Percentiles rank a stretch among this genome's conserved stretches.
These are phyloP conservation scores for Hansenula lynferdii DNA, from an alignment of 1,139 yeast genomes.

Conservation along the genomic window DNA sequence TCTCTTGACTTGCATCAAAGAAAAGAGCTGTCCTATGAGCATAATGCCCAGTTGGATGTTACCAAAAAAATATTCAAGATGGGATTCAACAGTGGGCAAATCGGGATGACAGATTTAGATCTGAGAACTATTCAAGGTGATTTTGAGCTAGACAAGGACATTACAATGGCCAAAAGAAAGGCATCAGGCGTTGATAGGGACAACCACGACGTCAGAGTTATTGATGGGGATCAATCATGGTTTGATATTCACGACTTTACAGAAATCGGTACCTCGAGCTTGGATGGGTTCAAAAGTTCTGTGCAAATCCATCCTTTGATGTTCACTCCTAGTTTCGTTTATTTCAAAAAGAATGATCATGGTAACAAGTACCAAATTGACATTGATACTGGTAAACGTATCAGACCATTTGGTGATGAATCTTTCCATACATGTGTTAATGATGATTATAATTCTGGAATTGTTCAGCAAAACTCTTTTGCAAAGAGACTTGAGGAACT, in stretches of 20 bases:
- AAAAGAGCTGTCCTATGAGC: constrained; percentile 59
- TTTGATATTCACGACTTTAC: constrained; percentile 75
- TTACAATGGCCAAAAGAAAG: constrained; percentile 33
- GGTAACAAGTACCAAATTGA: constrained; percentile 33
- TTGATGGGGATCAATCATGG: constrained; percentile 58
- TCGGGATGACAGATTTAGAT: constrained; percentile 65
- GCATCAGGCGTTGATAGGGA: neutral
- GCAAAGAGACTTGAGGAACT: constrained; percentile 24
- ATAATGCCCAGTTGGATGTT: constrained; percentile 52
- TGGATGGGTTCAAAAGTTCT: constrained; percentile 43
- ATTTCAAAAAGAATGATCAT: constrained; percentile 59
- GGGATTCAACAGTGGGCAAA: constrained; percentile 70
- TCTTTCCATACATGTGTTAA: constrained; percentile 64
- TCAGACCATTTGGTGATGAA: constrained; percentile 37
- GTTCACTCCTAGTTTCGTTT: constrained; percentile 71
- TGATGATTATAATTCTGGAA: constrained; percentile 8
- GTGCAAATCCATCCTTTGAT: constrained; percentile 62
- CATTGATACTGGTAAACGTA: constrained; percentile 26
- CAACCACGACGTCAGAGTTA: constrained; percentile 20
- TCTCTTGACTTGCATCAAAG: constrained; percentile 81
- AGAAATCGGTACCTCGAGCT: constrained; percentile 47
- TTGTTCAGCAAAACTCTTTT: constrained; percentile 12
- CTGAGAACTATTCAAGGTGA: constrained; percentile 64
- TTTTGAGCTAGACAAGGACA: constrained; percentile 49
- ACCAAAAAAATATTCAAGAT: constrained; percentile 52